Conservation (phyloP, 2,329 filamentous ascomycete genomes). For the Ophiostoma sp. region DNA sequence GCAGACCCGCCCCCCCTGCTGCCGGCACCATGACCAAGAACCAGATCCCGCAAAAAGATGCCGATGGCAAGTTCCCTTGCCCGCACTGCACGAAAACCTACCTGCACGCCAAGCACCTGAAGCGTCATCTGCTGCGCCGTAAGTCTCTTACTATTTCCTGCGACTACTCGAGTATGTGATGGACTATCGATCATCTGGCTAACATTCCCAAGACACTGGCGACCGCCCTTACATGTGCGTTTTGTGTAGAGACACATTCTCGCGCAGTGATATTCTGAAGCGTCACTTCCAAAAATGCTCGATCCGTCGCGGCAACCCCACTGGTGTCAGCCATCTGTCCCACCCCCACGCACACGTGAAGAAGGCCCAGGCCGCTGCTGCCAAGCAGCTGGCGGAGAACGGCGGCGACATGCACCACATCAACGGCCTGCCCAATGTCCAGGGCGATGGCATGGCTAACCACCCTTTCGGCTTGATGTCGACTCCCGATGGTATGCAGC, state of each 20-base stretch:
- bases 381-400: slow-evolving; percentile 50
- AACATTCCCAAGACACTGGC: slow-evolving; percentile 67
- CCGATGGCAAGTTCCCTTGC: slow-evolving; percentile 96
- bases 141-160: slow-evolving; percentile 45
- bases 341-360: slow-evolving; percentile 86
- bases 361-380: slow-evolving; percentile 54
- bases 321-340: slow-evolving; percentile 87
- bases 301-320: slow-evolving; percentile 90
- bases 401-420: slow-evolving; percentile 52
- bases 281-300: slow-evolving; percentile 99
- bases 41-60: slow-evolving; percentile 87
- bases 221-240: slow-evolving; percentile 98
- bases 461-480: slow-evolving; percentile 43
- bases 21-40: slow-evolving; percentile 68
- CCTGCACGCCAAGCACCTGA: slow-evolving; percentile 92
- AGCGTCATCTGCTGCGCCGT: slow-evolving; percentile 93
- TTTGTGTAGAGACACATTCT: slow-evolving; percentile 96
- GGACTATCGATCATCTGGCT: neutral
- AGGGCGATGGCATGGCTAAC: slow-evolving; percentile 47
- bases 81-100: slow-evolving; percentile 98
- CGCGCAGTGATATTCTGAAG: slow-evolving; percentile 95
- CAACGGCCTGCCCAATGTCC: slow-evolving; percentile 55
- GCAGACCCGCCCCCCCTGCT: slow-evolving; percentile 70
- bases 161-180: neutral
- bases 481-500: slow-evolving; percentile 44